These are phyloP conservation scores for Silene uniflora DNA, from an alignment of 148 eudicot species.

Conservation along the genomic window DNA sequence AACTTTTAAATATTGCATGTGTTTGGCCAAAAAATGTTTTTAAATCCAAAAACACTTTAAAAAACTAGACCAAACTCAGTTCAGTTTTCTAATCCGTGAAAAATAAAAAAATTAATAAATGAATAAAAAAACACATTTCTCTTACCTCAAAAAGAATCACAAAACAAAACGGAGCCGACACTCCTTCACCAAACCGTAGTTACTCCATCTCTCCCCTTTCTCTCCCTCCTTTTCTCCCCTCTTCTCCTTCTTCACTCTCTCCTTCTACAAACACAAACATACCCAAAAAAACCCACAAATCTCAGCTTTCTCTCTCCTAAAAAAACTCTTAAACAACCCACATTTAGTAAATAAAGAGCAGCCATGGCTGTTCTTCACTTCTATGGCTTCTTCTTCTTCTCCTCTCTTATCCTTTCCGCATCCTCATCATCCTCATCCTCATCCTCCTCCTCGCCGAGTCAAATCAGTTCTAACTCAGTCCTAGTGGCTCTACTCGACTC, in stretches of 20 bases:
- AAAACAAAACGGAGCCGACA: constrained; percentile 32
- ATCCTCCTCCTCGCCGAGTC: constrained; percentile 15
- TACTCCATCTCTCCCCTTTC: constrained; percentile 15
- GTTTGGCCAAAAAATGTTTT: too few species aligned
- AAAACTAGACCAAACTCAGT: too few species aligned
- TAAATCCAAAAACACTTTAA: too few species aligned
- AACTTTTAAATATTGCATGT: too few species aligned
- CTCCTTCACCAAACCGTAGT: constrained; percentile 43
- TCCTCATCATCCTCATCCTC: background rate
- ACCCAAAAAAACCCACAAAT: too few species aligned
- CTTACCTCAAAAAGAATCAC: too few species aligned
- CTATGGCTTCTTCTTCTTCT: constrained; percentile 17
- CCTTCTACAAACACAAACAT: background rate
- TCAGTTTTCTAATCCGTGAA: too few species aligned
- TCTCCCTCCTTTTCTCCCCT: background rate
- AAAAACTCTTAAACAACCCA: background rate
- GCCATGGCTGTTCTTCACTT: constrained; percentile 34
- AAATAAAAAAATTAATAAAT: too few species aligned
- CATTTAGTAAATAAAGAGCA: constrained; percentile 5
- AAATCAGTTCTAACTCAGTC: constrained; percentile 62
- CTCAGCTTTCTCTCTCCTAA: background rate
- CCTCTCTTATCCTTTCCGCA: background rate
- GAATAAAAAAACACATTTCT: too few species aligned
- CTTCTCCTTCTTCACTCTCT: background rate
- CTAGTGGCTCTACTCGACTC: constrained; percentile 58